Conservation (phyloP, 2,329 filamentous ascomycete species). For the Plectosphaerella plurivora region DNA sequence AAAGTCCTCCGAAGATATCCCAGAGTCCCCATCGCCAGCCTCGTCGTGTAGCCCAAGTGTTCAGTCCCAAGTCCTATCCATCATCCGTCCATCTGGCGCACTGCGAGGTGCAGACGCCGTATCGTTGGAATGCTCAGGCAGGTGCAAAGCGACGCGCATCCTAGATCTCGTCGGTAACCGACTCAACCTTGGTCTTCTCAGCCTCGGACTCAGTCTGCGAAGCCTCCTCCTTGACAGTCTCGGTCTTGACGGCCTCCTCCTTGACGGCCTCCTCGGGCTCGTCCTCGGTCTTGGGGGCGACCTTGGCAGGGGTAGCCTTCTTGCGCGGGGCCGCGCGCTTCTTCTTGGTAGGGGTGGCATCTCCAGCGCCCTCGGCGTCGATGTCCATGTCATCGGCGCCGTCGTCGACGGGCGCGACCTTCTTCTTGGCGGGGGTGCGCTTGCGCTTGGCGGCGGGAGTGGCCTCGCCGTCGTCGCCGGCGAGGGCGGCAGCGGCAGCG, state of each 20-base stretch:
- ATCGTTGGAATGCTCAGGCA: background rate
- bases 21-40: too few species aligned
- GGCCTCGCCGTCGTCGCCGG: background rate
- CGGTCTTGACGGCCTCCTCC: background rate
- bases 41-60: background rate
- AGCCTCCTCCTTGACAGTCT: constrained; percentile 6
- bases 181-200: constrained; percentile 3
- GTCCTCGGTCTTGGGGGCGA: constrained; percentile 1
- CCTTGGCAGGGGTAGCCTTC: constrained; percentile 1
- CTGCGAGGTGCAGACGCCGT: background rate
- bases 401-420: background rate
- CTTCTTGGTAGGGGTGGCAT: constrained; percentile 9
- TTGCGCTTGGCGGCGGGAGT: constrained; percentile 4
- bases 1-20: too few species aligned
- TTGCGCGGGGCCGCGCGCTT: constrained; percentile 3
- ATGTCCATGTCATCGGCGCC: background rate
- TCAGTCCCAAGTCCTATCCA: background rate
- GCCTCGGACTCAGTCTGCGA: constrained; percentile 3
- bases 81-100: background rate
- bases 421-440: constrained; percentile 8
- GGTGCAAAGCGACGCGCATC: background rate
- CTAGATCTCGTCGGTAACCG: constrained; percentile 1
- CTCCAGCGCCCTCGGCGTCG: background rate
- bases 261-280: background rate
- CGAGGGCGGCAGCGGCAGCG: background rate